phyloP scores from a whole-genome alignment of 352 stramenopile species.

The Phytophthora quininea region DNA sequence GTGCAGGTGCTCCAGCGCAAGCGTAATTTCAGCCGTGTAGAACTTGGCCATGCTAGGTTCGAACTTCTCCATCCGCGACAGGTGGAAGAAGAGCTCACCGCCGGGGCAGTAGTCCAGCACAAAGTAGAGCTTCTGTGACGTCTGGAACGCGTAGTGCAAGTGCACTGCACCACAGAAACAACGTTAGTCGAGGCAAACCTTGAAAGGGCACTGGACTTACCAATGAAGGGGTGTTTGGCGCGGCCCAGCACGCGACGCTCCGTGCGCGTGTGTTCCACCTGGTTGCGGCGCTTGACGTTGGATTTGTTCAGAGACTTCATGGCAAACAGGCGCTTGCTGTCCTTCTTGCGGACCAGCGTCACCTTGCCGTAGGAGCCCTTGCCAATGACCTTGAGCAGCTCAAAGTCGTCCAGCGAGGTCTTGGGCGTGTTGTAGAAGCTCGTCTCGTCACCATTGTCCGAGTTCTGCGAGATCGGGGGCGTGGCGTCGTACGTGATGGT shows the following conservation, averaged over 20 bases:
- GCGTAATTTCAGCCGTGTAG: constrained; percentile 91
- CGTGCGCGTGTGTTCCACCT: constrained; percentile 99
- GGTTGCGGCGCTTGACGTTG: constrained; percentile 93
- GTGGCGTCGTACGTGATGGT: constrained; percentile 48
- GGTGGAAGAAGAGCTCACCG: constrained; percentile 91
- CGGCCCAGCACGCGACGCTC: constrained; percentile 91
- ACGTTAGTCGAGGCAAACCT: neutral
- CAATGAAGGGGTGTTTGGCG: constrained; percentile 92
- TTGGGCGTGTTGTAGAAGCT: constrained; percentile 87
- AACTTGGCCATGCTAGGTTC: constrained; percentile 87
- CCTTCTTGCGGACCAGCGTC: constrained; percentile 88
- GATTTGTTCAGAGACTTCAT: constrained; percentile 93
- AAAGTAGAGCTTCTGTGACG: constrained; percentile 91
- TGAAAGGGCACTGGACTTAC: constrained; percentile 8
- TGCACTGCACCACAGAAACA: constrained; percentile 54
- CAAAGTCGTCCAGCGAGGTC: constrained; percentile 92
- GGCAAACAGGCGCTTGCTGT: constrained; percentile 73
- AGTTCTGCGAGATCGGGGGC: constrained; percentile 37
- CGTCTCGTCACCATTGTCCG: constrained; percentile 40
- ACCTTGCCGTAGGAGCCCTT: constrained; percentile 94
- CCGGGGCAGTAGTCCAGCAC: constrained; percentile 92
- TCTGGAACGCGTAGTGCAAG: constrained; percentile 92
- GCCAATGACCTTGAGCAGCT: constrained; percentile 92
- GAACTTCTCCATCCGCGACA: constrained; percentile 91
- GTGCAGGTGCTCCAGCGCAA: constrained; percentile 91